These are phyloP conservation scores for Cutaneotrichosporon cavernicola DNA, from an alignment of 1,284 basidiomycete genomes.

Conservation along the genomic window DNA sequence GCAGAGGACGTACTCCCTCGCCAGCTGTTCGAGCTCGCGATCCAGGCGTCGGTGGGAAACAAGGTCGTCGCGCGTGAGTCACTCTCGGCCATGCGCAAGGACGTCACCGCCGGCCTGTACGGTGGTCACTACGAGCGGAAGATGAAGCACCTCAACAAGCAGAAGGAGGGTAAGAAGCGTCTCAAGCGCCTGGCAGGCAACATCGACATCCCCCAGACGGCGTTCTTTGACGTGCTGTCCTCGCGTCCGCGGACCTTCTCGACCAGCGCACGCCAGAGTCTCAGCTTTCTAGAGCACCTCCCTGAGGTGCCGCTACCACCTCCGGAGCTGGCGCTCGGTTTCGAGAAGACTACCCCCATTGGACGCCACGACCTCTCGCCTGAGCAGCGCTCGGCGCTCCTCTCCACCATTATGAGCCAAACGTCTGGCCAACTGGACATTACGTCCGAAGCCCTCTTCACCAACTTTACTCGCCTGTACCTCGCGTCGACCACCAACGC, in stretches of 20 bases:
- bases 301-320: slow-evolving; percentile 1
- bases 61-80: slow-evolving; percentile 87
- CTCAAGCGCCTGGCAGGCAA: slow-evolving; percentile 78
- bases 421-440: neutral
- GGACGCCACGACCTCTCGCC: slow-evolving; percentile 18
- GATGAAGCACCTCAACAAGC: slow-evolving; percentile 84
- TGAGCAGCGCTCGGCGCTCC: slow-evolving; percentile 18
- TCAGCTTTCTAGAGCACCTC: slow-evolving; percentile 7
- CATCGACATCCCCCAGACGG: slow-evolving; percentile 84
- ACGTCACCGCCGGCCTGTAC: slow-evolving; percentile 92
- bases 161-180: slow-evolving; percentile 83
- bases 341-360: neutral
- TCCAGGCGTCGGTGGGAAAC: slow-evolving; percentile 73
- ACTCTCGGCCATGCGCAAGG: slow-evolving; percentile 80
- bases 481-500: slow-evolving; percentile 30
- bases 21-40: slow-evolving; percentile 90
- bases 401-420: slow-evolving; percentile 19
- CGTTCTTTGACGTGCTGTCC: slow-evolving; percentile 80
- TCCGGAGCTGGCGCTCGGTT: neutral
- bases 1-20: slow-evolving; percentile 84
- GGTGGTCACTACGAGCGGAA: slow-evolving; percentile 92
- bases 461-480: slow-evolving; percentile 34
- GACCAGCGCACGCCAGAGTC: slow-evolving; percentile 20
- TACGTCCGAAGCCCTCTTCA: slow-evolving; percentile 27
- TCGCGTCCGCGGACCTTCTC: slow-evolving; percentile 50